Evolutionary conservation across 2,329 filamentous ascomycete genomes (phyloP), one percentile per base, ranked within the genome.

Genomic region (Dactylella cylindrospora): DNA sequence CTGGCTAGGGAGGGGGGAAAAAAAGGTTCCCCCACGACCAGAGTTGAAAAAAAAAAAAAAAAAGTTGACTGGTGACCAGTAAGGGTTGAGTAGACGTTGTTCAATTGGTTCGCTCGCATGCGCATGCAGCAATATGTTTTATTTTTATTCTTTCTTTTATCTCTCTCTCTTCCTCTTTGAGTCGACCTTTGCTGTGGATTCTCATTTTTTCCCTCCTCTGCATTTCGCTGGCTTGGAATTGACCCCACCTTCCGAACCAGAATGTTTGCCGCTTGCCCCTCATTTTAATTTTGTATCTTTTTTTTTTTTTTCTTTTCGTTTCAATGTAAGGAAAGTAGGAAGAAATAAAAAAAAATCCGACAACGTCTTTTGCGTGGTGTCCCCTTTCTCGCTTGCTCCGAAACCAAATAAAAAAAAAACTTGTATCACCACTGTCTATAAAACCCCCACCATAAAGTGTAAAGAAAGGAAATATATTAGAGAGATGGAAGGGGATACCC

Each of bases 201-300:
- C 50, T 41, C 65, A 29, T 36, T 49, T 38, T 39, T 50, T 53
- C 35, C 53, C 60, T 49, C 52, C 31, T 45, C 43, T 23, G 26
- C 26, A 25, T 36, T 12, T 32, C 32, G 25, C 32, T 32, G 38
- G 29, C 8, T 12, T 32, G 7, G 25, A 25, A 13, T 20, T 9
- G 45, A 51, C 59, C 49, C 50, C 49, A 64, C 49, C 59, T 64
- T 55, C 59, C 50, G 44, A 51, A 55, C 65, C 60, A 64, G 66
- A 66, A 44, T 66, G 46, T 46, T 66, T 54, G 51, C 45, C 29
- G 52, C 53, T 46, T 65, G 55, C 55, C 66, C 33, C 59, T 68
- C 51, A 51, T 65, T 60, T 66, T 59, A 17, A 43, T 55, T 32
- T 41, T n/a, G n/a, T n/a, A n/a, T n/a, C n/a, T n/a, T n/a, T n/a